These are phyloP conservation scores for Daldinia decipiens DNA, from an alignment of 495 filamentous ascomycete species.

Conservation along the genomic window DNA sequence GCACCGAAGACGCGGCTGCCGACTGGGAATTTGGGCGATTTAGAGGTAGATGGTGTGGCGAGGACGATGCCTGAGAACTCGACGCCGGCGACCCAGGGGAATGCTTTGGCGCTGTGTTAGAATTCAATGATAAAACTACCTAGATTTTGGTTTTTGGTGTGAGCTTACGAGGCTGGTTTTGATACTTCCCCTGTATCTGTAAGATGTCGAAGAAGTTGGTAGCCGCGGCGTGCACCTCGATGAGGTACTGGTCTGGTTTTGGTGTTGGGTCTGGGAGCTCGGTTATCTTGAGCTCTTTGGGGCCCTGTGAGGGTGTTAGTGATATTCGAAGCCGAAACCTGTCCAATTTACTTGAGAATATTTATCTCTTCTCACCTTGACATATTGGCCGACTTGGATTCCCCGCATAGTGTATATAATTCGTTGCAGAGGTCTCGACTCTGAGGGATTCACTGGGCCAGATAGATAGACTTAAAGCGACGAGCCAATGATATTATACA, in stretches of 20 bases:
- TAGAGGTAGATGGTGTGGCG: slow-evolving; percentile 62
- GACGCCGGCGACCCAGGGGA: slow-evolving; percentile 88
- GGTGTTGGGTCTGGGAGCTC: slow-evolving; percentile 78
- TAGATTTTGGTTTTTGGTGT: background rate
- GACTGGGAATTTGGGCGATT: slow-evolving; percentile 65
- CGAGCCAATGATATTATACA: background rate
- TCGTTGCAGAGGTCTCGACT: background rate
- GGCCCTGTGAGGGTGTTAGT: slow-evolving; percentile 64
- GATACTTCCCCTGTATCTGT: slow-evolving; percentile 83
- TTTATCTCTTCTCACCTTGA: slow-evolving; percentile 67
- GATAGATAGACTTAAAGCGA: background rate
- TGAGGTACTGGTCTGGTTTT: slow-evolving; percentile 78
- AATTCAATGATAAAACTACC: background rate
- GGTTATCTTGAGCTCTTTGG: slow-evolving; percentile 78
- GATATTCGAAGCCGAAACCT: background rate
- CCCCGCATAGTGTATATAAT: slow-evolving; percentile 71
- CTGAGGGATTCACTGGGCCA: background rate
- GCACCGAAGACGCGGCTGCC: slow-evolving; percentile 90
- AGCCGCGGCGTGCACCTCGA: slow-evolving; percentile 86
- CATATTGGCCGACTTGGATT: slow-evolving; percentile 84
- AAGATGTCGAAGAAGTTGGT: slow-evolving; percentile 97
- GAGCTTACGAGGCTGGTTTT: slow-evolving; percentile 66
- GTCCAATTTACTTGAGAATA: background rate
- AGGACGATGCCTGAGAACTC: slow-evolving; percentile 87
- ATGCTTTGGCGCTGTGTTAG: slow-evolving; percentile 61